A percentile compares a stretch with the other conserved stretches of the same genome.
Conservation (phyloP, 225 moss, liverwort and hornwort species). For the Anthoceros angustus region DNA sequence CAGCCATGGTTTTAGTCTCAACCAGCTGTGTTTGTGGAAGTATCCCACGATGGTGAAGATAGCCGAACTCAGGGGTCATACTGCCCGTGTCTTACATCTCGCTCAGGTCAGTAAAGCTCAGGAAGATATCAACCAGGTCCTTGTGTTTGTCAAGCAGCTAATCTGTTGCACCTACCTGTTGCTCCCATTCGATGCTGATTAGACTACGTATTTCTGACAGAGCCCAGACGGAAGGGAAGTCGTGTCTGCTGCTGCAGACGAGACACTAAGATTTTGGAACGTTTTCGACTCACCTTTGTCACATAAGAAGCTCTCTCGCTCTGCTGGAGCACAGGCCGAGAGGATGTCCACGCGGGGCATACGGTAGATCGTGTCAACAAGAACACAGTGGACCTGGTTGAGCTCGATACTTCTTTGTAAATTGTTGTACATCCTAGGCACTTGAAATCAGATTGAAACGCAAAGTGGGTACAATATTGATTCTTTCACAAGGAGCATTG, state of each 20-base stretch:
- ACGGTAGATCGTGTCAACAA: neutral
- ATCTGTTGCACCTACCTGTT: too few relatives aligned
- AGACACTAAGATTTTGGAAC: slow-evolving; percentile 56
- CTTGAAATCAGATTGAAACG: too few relatives aligned
- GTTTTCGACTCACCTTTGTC: slow-evolving; percentile 40
- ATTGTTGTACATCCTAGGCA: too few relatives aligned
- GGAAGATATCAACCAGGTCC: too few relatives aligned
- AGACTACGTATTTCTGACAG: slow-evolving; percentile 14
- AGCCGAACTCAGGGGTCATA: slow-evolving; percentile 72
- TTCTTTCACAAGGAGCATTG: too few relatives aligned
- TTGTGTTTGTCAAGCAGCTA: too few relatives aligned
- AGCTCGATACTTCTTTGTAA: too few relatives aligned
- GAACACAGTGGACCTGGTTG: too few relatives aligned
- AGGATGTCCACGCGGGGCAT: slow-evolving; percentile 10
- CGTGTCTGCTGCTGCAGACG: slow-evolving; percentile 65
- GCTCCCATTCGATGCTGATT: too few relatives aligned
- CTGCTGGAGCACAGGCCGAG: slow-evolving; percentile 30
- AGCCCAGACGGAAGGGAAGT: slow-evolving; percentile 76
- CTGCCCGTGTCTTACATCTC: slow-evolving; percentile 79
- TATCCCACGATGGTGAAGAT: slow-evolving; percentile 87
- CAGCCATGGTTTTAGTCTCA: slow-evolving; percentile 83
- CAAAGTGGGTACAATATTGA: too few relatives aligned
- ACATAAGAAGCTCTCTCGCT: slow-evolving; percentile 10
- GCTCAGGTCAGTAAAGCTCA: slow-evolving; percentile 36
- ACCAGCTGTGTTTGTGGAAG: slow-evolving; percentile 83